Base-by-base conservation (phyloP, 441 rosid species). In the Adansonia rubrostipa region DNA sequence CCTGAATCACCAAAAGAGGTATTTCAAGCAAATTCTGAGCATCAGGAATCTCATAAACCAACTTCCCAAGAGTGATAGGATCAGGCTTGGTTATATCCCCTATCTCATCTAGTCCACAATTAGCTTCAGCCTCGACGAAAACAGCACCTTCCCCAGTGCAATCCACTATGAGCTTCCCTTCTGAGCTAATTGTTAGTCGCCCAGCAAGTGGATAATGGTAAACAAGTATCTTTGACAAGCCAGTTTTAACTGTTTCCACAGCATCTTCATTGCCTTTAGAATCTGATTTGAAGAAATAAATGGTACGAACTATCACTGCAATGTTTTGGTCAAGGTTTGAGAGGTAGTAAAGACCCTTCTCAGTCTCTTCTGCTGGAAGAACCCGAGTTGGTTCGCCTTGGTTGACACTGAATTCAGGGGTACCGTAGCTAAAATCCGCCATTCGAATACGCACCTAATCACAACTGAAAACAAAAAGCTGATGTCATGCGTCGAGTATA, bases 261-360 rank as follows among this genome's bases (percentile, higher is more conserved):
- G 95, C 92, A 19, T 88, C 89, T 51, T 88, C 90, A 82, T 90
- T 95, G 48, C 94, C 89, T 83, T 76, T 93, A 17, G 84, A 66
- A 17, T 85, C 85, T 24, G 96, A 88, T 81, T 91, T 89, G 68
- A 91, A 92, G 88, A 92, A 90, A 88, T 91, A 93, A 76, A 90
- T 78, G 14, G 98, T 88, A 28, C 89, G 90, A 48, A 95, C 88
- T 44, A 85, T 86, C 66, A 90, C 91, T 0, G 96, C 96, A 15
- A 93, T 86, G 88, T 90, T 93, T 82, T 95, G 96, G 78, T 95
- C 97, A 53, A 95, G 96, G 85, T 92, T 95, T 0, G 91, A 88
- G 47, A 95, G 95, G 86, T 86, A 95, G 64, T 92, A 88, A 3
- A 88, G 81, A 73, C 94, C 95, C 70, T 82, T 90, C 61, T 84